Evolutionary conservation across 768 basidiomycete species (phyloP).

Genomic region (Hygrophorus pudorinus): DNA sequence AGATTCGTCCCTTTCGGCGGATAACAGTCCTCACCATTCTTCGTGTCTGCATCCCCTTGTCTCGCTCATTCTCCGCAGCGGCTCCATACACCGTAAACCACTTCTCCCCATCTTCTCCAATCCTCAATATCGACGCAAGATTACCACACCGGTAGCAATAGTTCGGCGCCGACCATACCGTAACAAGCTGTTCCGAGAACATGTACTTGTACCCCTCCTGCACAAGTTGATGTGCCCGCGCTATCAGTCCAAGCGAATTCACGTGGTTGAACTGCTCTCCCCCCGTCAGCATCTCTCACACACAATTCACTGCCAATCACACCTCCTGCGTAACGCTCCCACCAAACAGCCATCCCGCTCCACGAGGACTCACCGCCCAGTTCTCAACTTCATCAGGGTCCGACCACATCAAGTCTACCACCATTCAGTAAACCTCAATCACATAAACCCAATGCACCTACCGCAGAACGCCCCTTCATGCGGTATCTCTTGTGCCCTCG

Average conservation of each 20-base stretch:
- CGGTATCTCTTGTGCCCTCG: constrained; percentile 94
- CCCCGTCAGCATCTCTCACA: neutral
- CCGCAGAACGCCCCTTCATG: constrained; percentile 99
- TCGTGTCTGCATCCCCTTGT: constrained; percentile 67
- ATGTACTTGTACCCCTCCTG: constrained; percentile 96
- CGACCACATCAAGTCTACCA: constrained; percentile 77
- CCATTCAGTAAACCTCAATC: neutral
- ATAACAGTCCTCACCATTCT: constrained; percentile 45
- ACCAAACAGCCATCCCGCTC: constrained; percentile 94
- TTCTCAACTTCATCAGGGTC: constrained; percentile 92
- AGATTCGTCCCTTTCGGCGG: neutral
- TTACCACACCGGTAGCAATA: constrained; percentile 79
- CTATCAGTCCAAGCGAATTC: constrained; percentile 79
- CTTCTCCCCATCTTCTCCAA: constrained; percentile 56
- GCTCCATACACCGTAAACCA: constrained; percentile 80
- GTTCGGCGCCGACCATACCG: no score
- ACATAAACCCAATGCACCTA: constrained; percentile 21
- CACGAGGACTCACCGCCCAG: constrained; percentile 95
- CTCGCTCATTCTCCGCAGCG: constrained; percentile 82
- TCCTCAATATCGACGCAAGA: constrained; percentile 81
- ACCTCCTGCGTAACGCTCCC: constrained; percentile 80
- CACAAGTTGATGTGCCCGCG: constrained; percentile 93
- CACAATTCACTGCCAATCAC: constrained; percentile 6
- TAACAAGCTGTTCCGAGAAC: constrained; percentile 89
- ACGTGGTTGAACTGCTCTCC: constrained; percentile 76